Evolutionary conservation across 148 eudicot genomes (phyloP).

Genomic region (Pouteria glomerata): DNA sequence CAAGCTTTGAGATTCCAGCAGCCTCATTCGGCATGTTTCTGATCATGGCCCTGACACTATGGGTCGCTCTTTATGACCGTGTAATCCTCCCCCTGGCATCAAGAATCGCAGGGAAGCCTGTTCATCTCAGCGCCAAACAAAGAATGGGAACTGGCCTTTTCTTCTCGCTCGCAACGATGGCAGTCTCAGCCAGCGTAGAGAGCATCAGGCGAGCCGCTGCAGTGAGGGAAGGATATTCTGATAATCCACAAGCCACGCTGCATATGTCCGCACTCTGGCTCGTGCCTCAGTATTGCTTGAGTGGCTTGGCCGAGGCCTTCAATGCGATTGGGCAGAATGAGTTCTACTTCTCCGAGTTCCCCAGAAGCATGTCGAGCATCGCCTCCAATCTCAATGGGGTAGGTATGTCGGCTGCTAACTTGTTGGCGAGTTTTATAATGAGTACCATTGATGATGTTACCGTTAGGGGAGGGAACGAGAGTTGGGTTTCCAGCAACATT

Average conservation of each 20-base stretch:
- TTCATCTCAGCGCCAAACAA: constrained; percentile 20
- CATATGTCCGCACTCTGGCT: constrained; percentile 46
- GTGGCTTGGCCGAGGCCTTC: constrained; percentile 37
- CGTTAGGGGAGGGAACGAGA: constrained; percentile 22
- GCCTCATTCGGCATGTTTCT: constrained; percentile 26
- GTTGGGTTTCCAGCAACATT: constrained; percentile 32
- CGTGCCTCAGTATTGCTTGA: constrained; percentile 31
- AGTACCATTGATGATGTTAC: constrained; percentile 5
- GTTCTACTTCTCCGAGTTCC: constrained; percentile 37
- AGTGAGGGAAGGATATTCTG: constrained; percentile 17
- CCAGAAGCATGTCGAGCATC: constrained; percentile 39
- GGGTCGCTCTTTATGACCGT: constrained; percentile 31
- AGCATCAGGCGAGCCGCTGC: constrained; percentile 20
- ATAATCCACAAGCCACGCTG: constrained; percentile 10
- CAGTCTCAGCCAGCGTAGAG: constrained; percentile 30
- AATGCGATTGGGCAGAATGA: constrained; percentile 44
- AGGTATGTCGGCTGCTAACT: constrained; percentile 23
- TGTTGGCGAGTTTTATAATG: constrained; percentile 29
- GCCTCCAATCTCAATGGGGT: constrained; percentile 30
- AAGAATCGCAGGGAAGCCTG: constrained; percentile 20
- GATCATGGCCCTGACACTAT: constrained; percentile 24
- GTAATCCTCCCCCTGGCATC: constrained; percentile 23
- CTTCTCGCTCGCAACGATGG: constrained; percentile 21
- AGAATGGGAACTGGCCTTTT: constrained; percentile 38
- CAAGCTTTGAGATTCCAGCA: constrained; percentile 34